These are phyloP conservation scores for Xylaria multiplex DNA, from an alignment of 2,329 filamentous ascomycete species.

Conservation along the genomic window DNA sequence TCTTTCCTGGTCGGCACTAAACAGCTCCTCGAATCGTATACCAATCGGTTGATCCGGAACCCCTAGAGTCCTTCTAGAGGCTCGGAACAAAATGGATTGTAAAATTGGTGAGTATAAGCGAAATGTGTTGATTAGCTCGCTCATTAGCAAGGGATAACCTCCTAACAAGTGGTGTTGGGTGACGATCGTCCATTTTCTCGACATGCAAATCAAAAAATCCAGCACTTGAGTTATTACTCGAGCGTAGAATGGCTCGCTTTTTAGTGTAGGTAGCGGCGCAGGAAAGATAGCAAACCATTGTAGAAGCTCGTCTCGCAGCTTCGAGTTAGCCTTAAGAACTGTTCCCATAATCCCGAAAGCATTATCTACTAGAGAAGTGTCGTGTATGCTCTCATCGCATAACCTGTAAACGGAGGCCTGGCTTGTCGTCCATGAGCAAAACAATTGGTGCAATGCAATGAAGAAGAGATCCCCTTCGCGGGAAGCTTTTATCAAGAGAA, in stretches of 20 bases:
- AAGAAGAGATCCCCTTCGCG: slow-evolving; percentile 68
- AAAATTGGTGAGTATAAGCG: slow-evolving; percentile 61
- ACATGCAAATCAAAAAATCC: slow-evolving; percentile 57
- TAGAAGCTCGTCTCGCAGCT: slow-evolving; percentile 44
- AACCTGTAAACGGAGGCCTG: slow-evolving; percentile 51
- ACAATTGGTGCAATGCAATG: slow-evolving; percentile 71
- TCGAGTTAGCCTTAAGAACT: slow-evolving; percentile 53
- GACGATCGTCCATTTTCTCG: slow-evolving; percentile 53
- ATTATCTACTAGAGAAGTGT: slow-evolving; percentile 44
- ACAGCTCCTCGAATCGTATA: slow-evolving; percentile 50
- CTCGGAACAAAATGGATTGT: slow-evolving; percentile 64
- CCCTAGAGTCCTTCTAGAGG: slow-evolving; percentile 59
- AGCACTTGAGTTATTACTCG: slow-evolving; percentile 51
- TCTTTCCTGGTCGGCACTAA: slow-evolving; percentile 50
- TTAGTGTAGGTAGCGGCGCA: slow-evolving; percentile 31
- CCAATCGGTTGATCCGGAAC: slow-evolving; percentile 50
- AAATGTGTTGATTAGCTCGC: slow-evolving; percentile 63
- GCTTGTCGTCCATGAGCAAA: slow-evolving; percentile 64
- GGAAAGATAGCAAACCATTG: slow-evolving; percentile 55
- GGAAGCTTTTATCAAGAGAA: slow-evolving; percentile 68
- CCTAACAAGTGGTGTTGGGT: slow-evolving; percentile 51
- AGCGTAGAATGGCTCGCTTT: slow-evolving; percentile 36
- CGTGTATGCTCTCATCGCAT: slow-evolving; percentile 47
- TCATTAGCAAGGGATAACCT: slow-evolving; percentile 64
- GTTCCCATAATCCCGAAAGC: slow-evolving; percentile 51